These are phyloP conservation scores for Debaryomycetaceae sp. DNA, from an alignment of 1,139 yeast genomes.

Conservation along the genomic window DNA sequence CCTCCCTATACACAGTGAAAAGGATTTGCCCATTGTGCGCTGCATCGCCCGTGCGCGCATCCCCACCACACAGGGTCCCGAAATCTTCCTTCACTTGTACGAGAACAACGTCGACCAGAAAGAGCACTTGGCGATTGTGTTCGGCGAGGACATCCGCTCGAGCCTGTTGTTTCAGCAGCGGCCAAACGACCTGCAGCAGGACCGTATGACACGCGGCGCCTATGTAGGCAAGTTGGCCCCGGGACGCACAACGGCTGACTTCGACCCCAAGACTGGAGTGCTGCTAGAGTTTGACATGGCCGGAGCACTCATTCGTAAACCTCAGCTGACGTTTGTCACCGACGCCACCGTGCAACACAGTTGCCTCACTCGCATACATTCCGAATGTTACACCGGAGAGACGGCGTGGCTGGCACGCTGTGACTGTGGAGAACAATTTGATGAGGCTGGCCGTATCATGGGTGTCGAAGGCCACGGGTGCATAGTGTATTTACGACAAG, in stretches of 20 bases:
- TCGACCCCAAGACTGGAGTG: slow-evolving; percentile 42
- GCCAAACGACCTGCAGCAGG: slow-evolving; percentile 77
- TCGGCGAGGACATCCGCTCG: slow-evolving; percentile 88
- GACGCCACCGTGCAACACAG: no score
- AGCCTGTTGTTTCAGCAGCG: slow-evolving; percentile 60
- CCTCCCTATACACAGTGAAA: slow-evolving; percentile 25
- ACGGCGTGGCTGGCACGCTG: slow-evolving; percentile 99
- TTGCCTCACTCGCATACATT: slow-evolving; percentile 72
- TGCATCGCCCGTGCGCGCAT: slow-evolving; percentile 92
- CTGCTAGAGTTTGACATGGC: slow-evolving; percentile 42
- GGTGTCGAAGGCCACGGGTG: slow-evolving; percentile 86
- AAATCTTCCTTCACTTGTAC: slow-evolving; percentile 86
- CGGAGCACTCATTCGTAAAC: slow-evolving; percentile 48
- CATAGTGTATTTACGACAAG: slow-evolving; percentile 93
- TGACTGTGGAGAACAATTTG: slow-evolving; percentile 98
- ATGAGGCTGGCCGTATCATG: slow-evolving; percentile 94
- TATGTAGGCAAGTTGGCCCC: slow-evolving; percentile 86
- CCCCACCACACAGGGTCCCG: slow-evolving; percentile 92
- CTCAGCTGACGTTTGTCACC: slow-evolving; percentile 24
- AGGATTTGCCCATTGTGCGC: slow-evolving; percentile 58
- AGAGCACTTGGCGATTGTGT: slow-evolving; percentile 95
- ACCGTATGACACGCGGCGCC: slow-evolving; percentile 96
- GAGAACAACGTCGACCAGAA: slow-evolving; percentile 81
- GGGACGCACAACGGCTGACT: slow-evolving; percentile 69
- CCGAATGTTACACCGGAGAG: slow-evolving; percentile 98